phyloP scores from a whole-genome alignment of 441 rosid genomes.

The Rhodomyrtus psidioides region DNA sequence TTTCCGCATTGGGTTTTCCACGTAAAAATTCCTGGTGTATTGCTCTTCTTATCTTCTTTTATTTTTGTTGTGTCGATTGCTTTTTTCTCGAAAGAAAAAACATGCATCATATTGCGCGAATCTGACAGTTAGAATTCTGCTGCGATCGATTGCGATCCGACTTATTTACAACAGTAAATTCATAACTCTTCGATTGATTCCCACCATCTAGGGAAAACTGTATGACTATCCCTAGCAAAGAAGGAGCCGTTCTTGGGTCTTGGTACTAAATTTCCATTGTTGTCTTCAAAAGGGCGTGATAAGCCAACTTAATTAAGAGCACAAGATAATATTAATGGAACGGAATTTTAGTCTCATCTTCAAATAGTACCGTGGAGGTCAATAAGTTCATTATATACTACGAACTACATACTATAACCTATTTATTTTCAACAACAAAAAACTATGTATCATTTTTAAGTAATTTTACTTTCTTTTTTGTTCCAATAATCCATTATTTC shows the following conservation, averaged over 20 bases:
- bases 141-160: no score
- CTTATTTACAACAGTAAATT: no score
- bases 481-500: not conserved
- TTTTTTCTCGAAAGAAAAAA: no score
- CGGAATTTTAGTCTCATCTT: not conserved
- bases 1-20: no score
- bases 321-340: not conserved
- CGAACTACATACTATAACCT: not conserved
- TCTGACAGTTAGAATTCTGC: no score
- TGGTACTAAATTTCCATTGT: not conserved
- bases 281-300: not conserved
- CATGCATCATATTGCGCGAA: no score
- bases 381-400: accelerated
- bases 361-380: not conserved
- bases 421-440: no score
- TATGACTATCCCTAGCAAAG: not conserved
- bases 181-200: not conserved
- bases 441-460: not conserved
- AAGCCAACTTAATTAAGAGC: not conserved
- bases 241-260: not conserved
- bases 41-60: no score
- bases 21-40: no score
- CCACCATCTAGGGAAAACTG: not conserved
- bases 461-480: not conserved
- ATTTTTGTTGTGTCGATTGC: no score